Evolutionary conservation across 192 early-diverging fungal genomes (phyloP), one percentile per base, ranked within the genome.

Genomic region (Gaertneriomyces semiglobifer): DNA sequence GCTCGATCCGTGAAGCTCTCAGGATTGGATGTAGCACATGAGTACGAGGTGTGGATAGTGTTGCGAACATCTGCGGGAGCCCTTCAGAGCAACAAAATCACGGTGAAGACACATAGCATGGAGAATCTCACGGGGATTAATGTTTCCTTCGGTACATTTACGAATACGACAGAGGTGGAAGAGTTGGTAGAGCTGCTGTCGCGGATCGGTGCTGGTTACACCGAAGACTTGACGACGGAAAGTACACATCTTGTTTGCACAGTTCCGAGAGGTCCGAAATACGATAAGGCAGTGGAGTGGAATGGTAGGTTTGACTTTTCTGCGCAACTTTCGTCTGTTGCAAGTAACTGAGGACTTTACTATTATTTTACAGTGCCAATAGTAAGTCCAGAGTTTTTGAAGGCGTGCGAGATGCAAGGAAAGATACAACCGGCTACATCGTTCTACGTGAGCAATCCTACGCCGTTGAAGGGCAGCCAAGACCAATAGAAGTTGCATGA

Each of bases 111-210:
- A 6, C 97, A 99, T 73, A 81, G 89, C 40, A 79, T 99, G 75
- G 95, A 98, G 50, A 98, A 99, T 72, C 82, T 99, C 41, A 97
- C 92, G n/a, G 97, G 97, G 14, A 93, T 97, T 63, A 85, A 90
- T 66, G 90, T 97, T 20, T 91, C 90, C 71, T 99, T 99, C 82
- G 97, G 97, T 42, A 83, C 81, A 4, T 93, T 96, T 71, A 65
- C 74, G 18, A 89, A 91, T 62, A 88, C 89, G 44, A 80, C 80
- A 9, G 92, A 91, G 19, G 73, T 89, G 25, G 86, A 86, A 45
- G 81, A 85, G 46, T 81, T 98, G 62, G 90, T 92, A 67, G 86
- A 83, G 41, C 60, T 81, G 9, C 59, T 97, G 40, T 78, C 80
- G 43, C 85, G 90, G 52, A 93, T 98, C 62, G 93, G 93, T 44